Evolutionary conservation across 2,329 filamentous ascomycete species (phyloP), one percentile per base, ranked within the genome.

Genomic region (Trichoderma sp.): DNA sequence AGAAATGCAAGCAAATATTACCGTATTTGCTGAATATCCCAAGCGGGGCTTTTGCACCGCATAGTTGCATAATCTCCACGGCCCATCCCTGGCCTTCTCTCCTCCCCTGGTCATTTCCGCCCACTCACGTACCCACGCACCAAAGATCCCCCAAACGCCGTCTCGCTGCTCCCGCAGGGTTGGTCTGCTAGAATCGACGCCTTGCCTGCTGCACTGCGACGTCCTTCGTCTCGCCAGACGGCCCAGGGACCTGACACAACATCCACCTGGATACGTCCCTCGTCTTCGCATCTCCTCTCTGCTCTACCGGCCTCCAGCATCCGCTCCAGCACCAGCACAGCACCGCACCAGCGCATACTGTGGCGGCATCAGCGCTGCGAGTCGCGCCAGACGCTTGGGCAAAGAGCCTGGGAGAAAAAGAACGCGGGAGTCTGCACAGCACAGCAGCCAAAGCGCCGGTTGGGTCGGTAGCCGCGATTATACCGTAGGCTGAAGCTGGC

Each of bases 191-290:
- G 14, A 66, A 70, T 72, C 55, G 62, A 68, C 67, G 70, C 69
- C 70, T 71, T 52, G 70, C 59, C 70, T 68, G 59, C 68, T 70
- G 66, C 70, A 72, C 70, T 72, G 67, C 71, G 70, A 72, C 71
- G 57, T 71, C 69, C 63, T 52, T 64, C 63, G 27, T 65, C 56
- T 65, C 62, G 49, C 68, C 64, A 61, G 62, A 63, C 43, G n/a
- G 52, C 29, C 55, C 56, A 60, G 68, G 68, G 68, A 65, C 60
- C 60, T 47, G 53, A 69, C 68, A 69, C 61, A 69, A 70, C 72
- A 71, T 72, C 66, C 67, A 55, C 65, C 40, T 61, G n/a, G 49
- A 43, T 53, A 37, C 52, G 33, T 49, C 66, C 29, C 67, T 70
- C 67, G 70, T 71, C 68, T 55, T 63, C 21, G 29, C 33, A 56